These are phyloP conservation scores for Geranomyces variabilis DNA, from an alignment of 192 early-diverging fungal species.

Conservation along the genomic window DNA sequence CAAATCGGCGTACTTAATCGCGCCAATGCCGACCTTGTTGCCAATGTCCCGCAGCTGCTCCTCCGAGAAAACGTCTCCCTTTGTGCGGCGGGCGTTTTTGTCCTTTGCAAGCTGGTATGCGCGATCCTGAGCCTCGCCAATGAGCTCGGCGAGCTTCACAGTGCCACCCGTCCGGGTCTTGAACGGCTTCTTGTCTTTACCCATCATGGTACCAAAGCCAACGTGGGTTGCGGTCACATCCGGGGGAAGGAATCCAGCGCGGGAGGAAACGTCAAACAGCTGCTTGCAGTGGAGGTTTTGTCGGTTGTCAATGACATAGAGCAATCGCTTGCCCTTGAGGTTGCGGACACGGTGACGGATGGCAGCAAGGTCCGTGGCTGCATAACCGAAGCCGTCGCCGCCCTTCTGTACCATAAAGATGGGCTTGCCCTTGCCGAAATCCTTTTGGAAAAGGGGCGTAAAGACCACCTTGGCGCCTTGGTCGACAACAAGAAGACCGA, in stretches of 20 bases:
- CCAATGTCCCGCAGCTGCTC: constrained; percentile 79
- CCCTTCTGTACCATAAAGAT: constrained; percentile 83
- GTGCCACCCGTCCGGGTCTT: constrained; percentile 94
- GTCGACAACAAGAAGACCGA: constrained; percentile 71
- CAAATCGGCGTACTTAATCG: constrained; percentile 92
- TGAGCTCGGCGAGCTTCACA: constrained; percentile 94
- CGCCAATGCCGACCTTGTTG: constrained; percentile 90
- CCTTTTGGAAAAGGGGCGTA: constrained; percentile 38
- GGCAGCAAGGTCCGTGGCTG: constrained; percentile 96
- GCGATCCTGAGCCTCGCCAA: constrained; percentile 79
- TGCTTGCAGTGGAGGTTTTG: constrained; percentile 93
- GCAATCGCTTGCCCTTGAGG: constrained; percentile 89
- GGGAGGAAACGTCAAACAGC: constrained; percentile 91
- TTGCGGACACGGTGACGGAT: constrained; percentile 86
- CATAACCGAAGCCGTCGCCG: constrained; percentile 91
- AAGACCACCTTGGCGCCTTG: constrained; percentile 82
- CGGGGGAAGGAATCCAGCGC: constrained; percentile 92
- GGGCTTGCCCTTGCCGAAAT: constrained; percentile 83
- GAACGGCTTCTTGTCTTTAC: constrained; percentile 73
- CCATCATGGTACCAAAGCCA: constrained; percentile 92
- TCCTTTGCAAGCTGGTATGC: constrained; percentile 89
- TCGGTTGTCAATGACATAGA: constrained; percentile 88
- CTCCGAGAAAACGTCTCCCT: constrained; percentile 30
- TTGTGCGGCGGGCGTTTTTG: constrained; percentile 84
- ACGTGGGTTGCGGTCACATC: constrained; percentile 87